These are phyloP conservation scores for Debaryomyces robertsiae DNA, from an alignment of 1,139 yeast species.

Conservation along the genomic window DNA sequence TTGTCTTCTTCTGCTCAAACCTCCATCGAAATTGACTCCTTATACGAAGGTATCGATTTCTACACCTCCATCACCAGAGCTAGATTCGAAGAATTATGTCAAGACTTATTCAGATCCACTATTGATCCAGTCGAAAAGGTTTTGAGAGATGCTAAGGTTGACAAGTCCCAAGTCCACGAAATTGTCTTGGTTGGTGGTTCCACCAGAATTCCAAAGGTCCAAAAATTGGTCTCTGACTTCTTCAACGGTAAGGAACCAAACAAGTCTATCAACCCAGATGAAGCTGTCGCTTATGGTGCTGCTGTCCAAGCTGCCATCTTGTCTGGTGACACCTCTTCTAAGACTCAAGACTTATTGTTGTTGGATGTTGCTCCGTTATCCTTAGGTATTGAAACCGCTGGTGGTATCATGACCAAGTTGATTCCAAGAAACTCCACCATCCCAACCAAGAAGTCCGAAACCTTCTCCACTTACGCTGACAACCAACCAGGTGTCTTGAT, in stretches of 20 bases:
- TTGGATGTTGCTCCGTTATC: conserved; percentile 94
- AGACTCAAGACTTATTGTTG: conserved; percentile 81
- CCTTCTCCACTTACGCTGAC: conserved; percentile 95
- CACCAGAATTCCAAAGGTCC: conserved; percentile 98
- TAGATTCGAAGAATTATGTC: conserved; percentile 97
- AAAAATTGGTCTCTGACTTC: conserved; percentile 95
- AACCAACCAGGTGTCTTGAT: conserved; percentile 96
- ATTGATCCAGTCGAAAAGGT: conserved; percentile 98
- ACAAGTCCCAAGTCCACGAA: conserved; percentile 88
- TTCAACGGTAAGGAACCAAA: conserved; percentile 96
- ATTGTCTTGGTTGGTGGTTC: conserved; percentile 99
- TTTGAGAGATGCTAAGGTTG: conserved; percentile 89
- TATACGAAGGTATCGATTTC: conserved; percentile 95
- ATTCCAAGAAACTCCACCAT: conserved; percentile 96
- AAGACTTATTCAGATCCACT: conserved; percentile 93
- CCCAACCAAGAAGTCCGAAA: conserved; percentile 96
- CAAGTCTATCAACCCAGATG: conserved; percentile 97
- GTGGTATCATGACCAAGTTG: conserved; percentile 97
- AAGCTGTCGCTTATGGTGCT: conserved; percentile 98
- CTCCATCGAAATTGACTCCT: conserved; percentile 94
- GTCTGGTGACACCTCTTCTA: conserved; percentile 61
- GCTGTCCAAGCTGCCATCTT: conserved; percentile 97
- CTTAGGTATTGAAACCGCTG: conserved; percentile 94
- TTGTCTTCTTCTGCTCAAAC: conserved; percentile 95
- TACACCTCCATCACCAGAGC: conserved; percentile 97